Evolutionary conservation across 2,329 filamentous ascomycete species (phyloP).

Genomic region (Claviceps cyperi): DNA sequence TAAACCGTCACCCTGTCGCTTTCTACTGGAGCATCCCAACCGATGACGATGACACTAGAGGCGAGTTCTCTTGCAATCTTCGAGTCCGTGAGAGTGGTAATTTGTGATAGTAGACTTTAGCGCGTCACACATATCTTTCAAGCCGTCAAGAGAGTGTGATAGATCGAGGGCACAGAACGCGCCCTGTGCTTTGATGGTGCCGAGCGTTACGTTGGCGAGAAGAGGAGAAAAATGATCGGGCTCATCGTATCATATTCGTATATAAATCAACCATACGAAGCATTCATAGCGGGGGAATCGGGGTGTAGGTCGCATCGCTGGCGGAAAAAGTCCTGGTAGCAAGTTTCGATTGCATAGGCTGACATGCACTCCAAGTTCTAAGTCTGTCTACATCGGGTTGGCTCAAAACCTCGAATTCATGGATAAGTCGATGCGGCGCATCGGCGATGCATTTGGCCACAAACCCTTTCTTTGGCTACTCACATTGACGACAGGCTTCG

Average conservation of each 20-base stretch:
- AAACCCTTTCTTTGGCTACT: not conserved
- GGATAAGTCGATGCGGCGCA: not conserved
- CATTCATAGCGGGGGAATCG: conserved; percentile 1
- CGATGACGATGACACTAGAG: not conserved
- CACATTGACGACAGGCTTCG: not conserved
- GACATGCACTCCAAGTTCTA: not conserved
- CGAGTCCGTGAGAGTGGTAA: not conserved
- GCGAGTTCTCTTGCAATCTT: not conserved
- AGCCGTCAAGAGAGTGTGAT: conserved; percentile 3
- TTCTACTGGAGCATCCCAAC: not conserved
- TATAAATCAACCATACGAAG: conserved; percentile 5
- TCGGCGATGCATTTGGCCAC: not conserved
- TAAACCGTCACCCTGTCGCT: not conserved
- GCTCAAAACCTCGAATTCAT: not conserved
- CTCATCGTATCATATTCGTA: too few species aligned
- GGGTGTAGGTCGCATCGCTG: not conserved
- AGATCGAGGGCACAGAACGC: conserved; percentile 18
- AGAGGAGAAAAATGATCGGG: not conserved
- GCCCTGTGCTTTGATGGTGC: conserved; percentile 17
- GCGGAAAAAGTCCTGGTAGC: not conserved
- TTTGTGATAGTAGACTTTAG: conserved; percentile 2
- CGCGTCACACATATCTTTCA: conserved; percentile 3
- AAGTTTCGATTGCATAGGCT: not conserved
- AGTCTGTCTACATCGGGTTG: not conserved
- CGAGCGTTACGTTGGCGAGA: conserved; percentile 12